Evolutionary conservation across 805 yeast genomes (phyloP).

Genomic region (Candida rishiriensis): DNA sequence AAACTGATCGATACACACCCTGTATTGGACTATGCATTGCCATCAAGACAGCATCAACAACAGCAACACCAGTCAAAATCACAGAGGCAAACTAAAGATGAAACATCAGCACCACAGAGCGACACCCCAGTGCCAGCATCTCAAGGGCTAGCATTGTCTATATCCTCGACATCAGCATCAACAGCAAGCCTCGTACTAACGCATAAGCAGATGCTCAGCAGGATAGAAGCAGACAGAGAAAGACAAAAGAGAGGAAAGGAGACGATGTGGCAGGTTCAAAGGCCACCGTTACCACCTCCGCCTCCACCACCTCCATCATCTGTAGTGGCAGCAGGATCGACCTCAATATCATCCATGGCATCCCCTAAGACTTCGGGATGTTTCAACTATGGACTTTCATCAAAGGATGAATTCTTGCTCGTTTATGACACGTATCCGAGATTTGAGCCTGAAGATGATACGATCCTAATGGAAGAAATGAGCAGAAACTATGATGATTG

Average conservation of each 20-base stretch:
- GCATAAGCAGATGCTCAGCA: slow-evolving; percentile 52
- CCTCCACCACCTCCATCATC: too few species aligned
- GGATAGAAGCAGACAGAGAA: slow-evolving; percentile 94
- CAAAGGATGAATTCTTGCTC: slow-evolving; percentile 30
- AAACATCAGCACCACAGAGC: too few species aligned
- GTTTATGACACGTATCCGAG: slow-evolving; percentile 18
- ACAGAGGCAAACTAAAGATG: slow-evolving; percentile 5
- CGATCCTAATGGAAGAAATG: slow-evolving; percentile 22
- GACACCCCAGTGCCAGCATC: slow-evolving; percentile 1
- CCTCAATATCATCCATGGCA: too few species aligned
- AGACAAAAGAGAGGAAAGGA: slow-evolving; percentile 84
- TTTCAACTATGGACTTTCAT: slow-evolving; percentile 2
- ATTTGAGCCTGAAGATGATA: slow-evolving; percentile 18
- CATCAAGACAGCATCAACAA: not conserved
- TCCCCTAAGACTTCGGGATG: not conserved
- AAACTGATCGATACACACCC: slow-evolving; percentile 34
- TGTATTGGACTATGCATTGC: slow-evolving; percentile 2
- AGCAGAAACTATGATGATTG: slow-evolving; percentile 17
- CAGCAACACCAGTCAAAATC: too few species aligned
- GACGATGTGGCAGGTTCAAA: slow-evolving; percentile 63
- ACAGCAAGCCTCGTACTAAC: slow-evolving; percentile 8
- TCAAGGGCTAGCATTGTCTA: not conserved
- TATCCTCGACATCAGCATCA: not conserved
- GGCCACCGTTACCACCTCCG: slow-evolving; percentile 26
- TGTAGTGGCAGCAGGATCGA: too few species aligned